Evolutionary conservation across 139 green algal genomes (phyloP), one percentile per base, ranked within the genome.

Genomic region (Medakamo hakoo): DNA sequence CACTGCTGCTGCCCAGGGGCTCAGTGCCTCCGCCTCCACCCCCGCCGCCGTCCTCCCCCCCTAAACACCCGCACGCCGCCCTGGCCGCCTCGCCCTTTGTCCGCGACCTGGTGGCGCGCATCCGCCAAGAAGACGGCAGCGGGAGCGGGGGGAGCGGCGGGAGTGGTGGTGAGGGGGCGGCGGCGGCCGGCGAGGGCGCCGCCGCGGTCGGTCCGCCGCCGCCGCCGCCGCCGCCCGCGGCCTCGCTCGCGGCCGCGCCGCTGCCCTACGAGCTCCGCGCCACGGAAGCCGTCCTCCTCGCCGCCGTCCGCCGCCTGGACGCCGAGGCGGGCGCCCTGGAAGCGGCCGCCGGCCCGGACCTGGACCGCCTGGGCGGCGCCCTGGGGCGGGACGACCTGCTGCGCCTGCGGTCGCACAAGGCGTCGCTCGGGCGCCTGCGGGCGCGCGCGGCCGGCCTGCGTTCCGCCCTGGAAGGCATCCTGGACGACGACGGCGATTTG

Each of bases 221-320:
- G n/a, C n/a, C n/a, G n/a, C n/a, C n/a, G n/a, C n/a, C n/a, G n/a
- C n/a, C n/a, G n/a, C n/a, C n/a, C n/a, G n/a, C n/a, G n/a, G n/a
- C n/a, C n/a, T n/a, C n/a, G n/a, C 63, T 16, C 40, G 40, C 40
- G 40, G 16, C 40, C 9, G 40, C 40, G 26, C 63, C 57, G 5
- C 32, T 80, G 32, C 68, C 75, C 52, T 80, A 70, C 58, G 75
- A 80, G 68, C 68, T 78, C 20, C 58, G 63, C 23, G 75, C 71
- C 1, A 60, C 78, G 52, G 75, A 80, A 32, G 68, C 65, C 24
- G 75, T 27, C 9, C 60, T 80, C 29, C 30, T 26, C 25, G 62
- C 65, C 63, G 65, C 59, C 3, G 48, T 62, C 1, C 63, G 64
- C 57, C 56, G 67, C 31, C 57, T 80, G 40, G 75, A 80, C 1